Conservation (phyloP, 2,329 filamentous ascomycete genomes). For the Thielaviopsis ethacetica region DNA sequence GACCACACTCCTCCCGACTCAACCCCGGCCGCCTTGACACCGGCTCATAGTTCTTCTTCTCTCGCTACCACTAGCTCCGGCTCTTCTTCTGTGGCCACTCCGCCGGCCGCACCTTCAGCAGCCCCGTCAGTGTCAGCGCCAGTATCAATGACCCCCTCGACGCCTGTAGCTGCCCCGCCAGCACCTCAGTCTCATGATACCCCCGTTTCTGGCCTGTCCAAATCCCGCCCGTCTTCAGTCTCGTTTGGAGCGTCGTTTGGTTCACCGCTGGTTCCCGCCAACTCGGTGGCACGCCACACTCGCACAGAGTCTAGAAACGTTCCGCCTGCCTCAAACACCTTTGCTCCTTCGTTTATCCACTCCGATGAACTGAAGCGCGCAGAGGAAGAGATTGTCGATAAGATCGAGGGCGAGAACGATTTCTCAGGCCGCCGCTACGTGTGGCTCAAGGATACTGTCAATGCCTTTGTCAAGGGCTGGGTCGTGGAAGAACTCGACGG, state of each 20-base stretch:
- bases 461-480: conserved; percentile 84
- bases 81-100: neutral
- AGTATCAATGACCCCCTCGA: neutral
- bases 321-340: conserved; percentile 57
- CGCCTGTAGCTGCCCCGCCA: neutral
- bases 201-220: neutral
- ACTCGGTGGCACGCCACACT: conserved; percentile 23
- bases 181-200: neutral
- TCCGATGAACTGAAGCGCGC: conserved; percentile 52
- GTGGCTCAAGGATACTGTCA: conserved; percentile 78
- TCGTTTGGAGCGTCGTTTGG: conserved; percentile 26
- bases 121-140: neutral
- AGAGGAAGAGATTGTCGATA: conserved; percentile 39
- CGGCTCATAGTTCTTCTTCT: neutral
- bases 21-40: neutral
- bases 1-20: neutral
- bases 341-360: conserved; percentile 93
- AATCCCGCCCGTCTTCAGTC: conserved; percentile 5
- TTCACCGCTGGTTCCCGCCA: conserved; percentile 23
- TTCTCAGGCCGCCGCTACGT: conserved; percentile 98
- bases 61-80: neutral
- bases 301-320: conserved; percentile 47
- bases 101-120: neutral
- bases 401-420: conserved; percentile 94
- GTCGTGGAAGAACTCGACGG: conserved; percentile 64